A percentile compares a stretch with the other conserved stretches of the same genome.
phyloP scores from a whole-genome alignment of 2,329 filamentous ascomycete species.

The Sporothrix mexicana region DNA sequence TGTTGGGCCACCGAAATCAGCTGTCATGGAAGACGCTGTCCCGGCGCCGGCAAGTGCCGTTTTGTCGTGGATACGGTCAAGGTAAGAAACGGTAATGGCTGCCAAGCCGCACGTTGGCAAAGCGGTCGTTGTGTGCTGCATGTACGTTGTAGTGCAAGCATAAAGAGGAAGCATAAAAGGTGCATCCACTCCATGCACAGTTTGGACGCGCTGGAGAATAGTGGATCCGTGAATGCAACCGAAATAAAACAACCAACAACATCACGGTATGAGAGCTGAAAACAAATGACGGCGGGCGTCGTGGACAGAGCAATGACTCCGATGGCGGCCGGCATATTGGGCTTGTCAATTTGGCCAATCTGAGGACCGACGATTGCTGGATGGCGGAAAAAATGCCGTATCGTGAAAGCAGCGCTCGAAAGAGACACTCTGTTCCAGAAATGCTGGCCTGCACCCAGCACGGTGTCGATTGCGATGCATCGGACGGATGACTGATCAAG shows the following conservation, averaged over 20 bases:
- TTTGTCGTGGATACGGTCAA: background rate
- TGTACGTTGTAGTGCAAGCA: background rate
- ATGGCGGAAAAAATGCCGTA: too few relatives aligned
- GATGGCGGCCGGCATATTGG: too few relatives aligned
- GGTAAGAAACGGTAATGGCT: background rate
- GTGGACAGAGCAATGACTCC: too few relatives aligned
- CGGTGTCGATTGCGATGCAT: too few relatives aligned
- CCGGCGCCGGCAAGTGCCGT: background rate
- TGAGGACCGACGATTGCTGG: too few relatives aligned
- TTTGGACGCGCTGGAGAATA: background rate
- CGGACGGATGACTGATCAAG: too few relatives aligned
- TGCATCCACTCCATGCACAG: background rate
- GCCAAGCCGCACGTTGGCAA: constrained; percentile 2
- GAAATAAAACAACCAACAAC: background rate
- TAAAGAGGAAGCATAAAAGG: constrained; percentile 10
- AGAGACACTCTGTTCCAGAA: too few relatives aligned
- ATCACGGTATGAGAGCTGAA: too few relatives aligned
- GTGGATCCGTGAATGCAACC: background rate
- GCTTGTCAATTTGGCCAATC: too few relatives aligned
- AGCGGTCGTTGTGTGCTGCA: background rate
- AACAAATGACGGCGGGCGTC: too few relatives aligned
- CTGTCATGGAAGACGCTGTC: constrained; percentile 1
- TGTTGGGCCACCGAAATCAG: background rate
- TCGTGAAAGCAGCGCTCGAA: too few relatives aligned
- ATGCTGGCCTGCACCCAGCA: too few relatives aligned